These are phyloP conservation scores for Fusarium domesticum DNA, from an alignment of 2,329 filamentous ascomycete species.

Conservation along the genomic window DNA sequence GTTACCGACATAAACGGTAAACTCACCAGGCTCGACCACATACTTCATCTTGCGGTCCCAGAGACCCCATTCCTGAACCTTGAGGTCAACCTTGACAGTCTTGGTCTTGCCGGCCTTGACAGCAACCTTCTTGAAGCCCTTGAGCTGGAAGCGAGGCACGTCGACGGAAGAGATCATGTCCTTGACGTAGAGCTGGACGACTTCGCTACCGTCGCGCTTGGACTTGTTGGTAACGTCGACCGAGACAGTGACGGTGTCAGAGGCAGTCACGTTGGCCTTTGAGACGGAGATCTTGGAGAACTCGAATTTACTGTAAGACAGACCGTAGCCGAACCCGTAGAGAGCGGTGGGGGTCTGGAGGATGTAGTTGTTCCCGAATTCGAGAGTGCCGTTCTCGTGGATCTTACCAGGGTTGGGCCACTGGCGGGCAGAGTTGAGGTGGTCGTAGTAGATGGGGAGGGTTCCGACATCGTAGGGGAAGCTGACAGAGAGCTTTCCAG, in stretches of 20 bases:
- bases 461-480: constrained; percentile 67
- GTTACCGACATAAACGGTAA: constrained; percentile 59
- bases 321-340: constrained; percentile 65
- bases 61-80: constrained; percentile 56
- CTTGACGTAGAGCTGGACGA: constrained; percentile 66
- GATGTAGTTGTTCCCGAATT: constrained; percentile 65
- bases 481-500: constrained; percentile 63
- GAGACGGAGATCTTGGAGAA: constrained; percentile 55
- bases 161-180: constrained; percentile 61
- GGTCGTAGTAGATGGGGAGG: constrained; percentile 69
- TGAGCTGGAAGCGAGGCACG: constrained; percentile 62
- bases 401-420: constrained; percentile 51
- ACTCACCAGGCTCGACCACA: constrained; percentile 70
- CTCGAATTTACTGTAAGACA: constrained; percentile 62
- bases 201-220: constrained; percentile 58
- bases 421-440: constrained; percentile 62
- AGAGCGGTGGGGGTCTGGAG: constrained; percentile 57
- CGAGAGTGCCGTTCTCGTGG: constrained; percentile 56
- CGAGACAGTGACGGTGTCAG: constrained; percentile 55
- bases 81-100: constrained; percentile 47
- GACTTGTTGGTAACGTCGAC: constrained; percentile 62
- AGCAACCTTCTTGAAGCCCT: constrained; percentile 64
- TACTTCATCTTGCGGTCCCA: constrained; percentile 65
- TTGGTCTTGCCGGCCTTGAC: constrained; percentile 59
- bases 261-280: constrained; percentile 42